These are phyloP conservation scores for Tylopilus rubrobrunneus DNA, from an alignment of 768 basidiomycete genomes.

Conservation along the genomic window DNA sequence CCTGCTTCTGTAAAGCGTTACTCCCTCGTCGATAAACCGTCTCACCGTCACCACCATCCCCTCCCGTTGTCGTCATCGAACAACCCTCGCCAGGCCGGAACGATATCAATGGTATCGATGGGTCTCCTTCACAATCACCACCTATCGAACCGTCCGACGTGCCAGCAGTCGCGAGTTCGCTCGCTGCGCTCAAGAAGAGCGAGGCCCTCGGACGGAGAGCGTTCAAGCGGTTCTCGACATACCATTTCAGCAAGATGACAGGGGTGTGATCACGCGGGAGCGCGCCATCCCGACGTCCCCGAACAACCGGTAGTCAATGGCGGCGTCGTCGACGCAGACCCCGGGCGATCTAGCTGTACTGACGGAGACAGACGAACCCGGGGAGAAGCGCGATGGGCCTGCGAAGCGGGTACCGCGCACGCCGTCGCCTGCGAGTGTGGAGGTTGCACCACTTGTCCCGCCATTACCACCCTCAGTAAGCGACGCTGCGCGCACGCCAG, in stretches of 20 bases:
- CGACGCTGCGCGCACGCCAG: constrained; percentile 30
- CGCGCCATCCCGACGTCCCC: constrained; percentile 44
- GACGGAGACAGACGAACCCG: constrained; percentile 63
- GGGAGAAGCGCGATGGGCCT: constrained; percentile 14
- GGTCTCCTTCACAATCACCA: constrained; percentile 35
- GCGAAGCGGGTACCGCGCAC: constrained; percentile 33
- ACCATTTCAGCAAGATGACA: constrained; percentile 95
- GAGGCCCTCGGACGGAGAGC: constrained; percentile 88
- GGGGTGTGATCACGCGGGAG: constrained; percentile 43
- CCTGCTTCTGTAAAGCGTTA: constrained; percentile 75
- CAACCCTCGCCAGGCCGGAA: constrained; percentile 24
- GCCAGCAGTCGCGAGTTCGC: constrained; percentile 71
- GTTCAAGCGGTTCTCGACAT: constrained; percentile 93
- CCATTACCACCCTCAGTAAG: constrained; percentile 45
- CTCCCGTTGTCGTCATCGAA: constrained; percentile 46
- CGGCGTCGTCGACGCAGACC: constrained; percentile 58
- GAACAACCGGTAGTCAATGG: constrained; percentile 70
- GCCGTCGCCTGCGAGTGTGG: constrained; percentile 29
- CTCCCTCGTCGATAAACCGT: constrained; percentile 70
- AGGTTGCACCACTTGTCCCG: constrained; percentile 38
- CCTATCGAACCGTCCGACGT: constrained; percentile 38
- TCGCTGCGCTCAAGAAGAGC: constrained; percentile 84
- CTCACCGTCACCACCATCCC: constrained; percentile 36
- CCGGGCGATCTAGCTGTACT: constrained; percentile 70
- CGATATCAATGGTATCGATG: constrained; percentile 24